These are phyloP conservation scores for Coleophoma eucalyptorum DNA, from an alignment of 2,329 filamentous ascomycete genomes.

Conservation along the genomic window DNA sequence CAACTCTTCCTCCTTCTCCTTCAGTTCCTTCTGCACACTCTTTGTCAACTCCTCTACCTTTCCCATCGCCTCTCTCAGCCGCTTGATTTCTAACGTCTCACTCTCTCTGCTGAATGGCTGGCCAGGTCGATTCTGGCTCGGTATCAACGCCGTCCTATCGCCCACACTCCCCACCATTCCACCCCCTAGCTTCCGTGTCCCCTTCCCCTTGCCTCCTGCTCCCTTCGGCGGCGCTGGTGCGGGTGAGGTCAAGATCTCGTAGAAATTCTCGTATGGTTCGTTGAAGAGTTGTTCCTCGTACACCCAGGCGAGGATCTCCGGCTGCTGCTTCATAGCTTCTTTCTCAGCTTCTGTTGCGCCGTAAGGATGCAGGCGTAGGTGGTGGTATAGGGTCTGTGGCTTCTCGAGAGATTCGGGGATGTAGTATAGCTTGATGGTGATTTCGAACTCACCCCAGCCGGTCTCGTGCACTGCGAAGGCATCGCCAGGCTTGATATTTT, in stretches of 20 bases:
- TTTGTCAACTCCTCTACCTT: slow-evolving; percentile 48
- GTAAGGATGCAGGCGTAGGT: slow-evolving; percentile 86
- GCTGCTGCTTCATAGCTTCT: slow-evolving; percentile 49
- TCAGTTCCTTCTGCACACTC: slow-evolving; percentile 16
- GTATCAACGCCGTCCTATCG: slow-evolving; percentile 72
- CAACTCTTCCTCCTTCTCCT: slow-evolving; percentile 19
- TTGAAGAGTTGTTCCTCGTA: slow-evolving; percentile 97
- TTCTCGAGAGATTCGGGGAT: slow-evolving; percentile 86
- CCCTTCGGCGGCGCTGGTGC: slow-evolving; percentile 37
- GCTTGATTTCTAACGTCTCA: slow-evolving; percentile 59
- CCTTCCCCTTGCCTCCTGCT: slow-evolving; percentile 53
- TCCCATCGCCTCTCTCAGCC: slow-evolving; percentile 58
- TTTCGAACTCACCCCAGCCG: slow-evolving; percentile 97
- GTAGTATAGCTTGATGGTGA: slow-evolving; percentile 93
- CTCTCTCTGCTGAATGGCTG: slow-evolving; percentile 73
- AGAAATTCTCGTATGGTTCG: slow-evolving; percentile 91
- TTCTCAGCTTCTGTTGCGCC: slow-evolving; percentile 74
- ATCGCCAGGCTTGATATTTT: slow-evolving; percentile 57
- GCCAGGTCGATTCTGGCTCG: slow-evolving; percentile 59
- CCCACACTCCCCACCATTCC: slow-evolving; percentile 37
- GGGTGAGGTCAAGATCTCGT: slow-evolving; percentile 75
- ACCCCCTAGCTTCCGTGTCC: slow-evolving; percentile 41
- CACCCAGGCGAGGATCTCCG: slow-evolving; percentile 71
- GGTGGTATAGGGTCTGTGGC: slow-evolving; percentile 92
- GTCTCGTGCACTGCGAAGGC: slow-evolving; percentile 86